phyloP scores from a whole-genome alignment of 306 rosid species.

The Amphicarpaea edgeworthii region DNA sequence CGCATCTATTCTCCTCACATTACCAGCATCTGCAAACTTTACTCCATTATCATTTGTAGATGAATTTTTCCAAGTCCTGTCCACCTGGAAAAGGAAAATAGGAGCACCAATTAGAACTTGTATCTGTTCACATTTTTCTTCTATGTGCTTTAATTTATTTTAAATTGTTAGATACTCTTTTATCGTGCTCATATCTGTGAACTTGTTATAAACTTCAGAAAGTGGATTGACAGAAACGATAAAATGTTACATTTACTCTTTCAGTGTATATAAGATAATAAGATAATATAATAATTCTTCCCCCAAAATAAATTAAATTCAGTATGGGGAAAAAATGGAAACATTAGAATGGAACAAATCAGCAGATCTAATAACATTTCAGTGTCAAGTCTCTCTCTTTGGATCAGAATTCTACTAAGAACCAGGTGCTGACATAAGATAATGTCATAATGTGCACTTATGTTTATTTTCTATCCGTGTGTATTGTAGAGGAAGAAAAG shows the following conservation, averaged over 20 bases:
- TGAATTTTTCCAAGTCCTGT: constrained; percentile 44
- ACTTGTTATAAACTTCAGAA: constrained; percentile 13
- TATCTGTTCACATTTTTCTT: constrained; percentile 12
- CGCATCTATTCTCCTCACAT: constrained; percentile 80
- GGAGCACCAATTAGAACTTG: constrained; percentile 26
- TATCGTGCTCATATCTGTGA: background rate
- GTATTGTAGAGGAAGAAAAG: background rate
- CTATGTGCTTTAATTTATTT: constrained; percentile 11
- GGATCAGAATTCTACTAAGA: constrained; percentile 26
- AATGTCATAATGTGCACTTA: background rate
- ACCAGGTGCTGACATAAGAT: constrained; percentile 15
- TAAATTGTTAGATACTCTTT: constrained; percentile 2
- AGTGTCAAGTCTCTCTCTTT: constrained; percentile 7
- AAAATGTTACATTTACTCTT: constrained; percentile 12
- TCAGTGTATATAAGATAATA: background rate
- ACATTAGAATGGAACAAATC: constrained; percentile 1
- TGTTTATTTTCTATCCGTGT: background rate
- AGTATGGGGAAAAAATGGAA: background rate
- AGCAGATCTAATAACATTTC: background rate
- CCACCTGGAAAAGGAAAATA: constrained; percentile 53
- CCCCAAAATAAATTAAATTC: background rate
- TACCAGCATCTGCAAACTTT: constrained; percentile 49
- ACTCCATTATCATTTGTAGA: constrained; percentile 44
- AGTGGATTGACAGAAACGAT: constrained; percentile 4
- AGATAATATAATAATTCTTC: constrained; percentile 13